A percentile compares a stretch with the other conserved stretches of the same genome.
These are phyloP conservation scores for Pythium rhizo-oryzae DNA, from an alignment of 352 stramenopile species.

Conservation along the genomic window DNA sequence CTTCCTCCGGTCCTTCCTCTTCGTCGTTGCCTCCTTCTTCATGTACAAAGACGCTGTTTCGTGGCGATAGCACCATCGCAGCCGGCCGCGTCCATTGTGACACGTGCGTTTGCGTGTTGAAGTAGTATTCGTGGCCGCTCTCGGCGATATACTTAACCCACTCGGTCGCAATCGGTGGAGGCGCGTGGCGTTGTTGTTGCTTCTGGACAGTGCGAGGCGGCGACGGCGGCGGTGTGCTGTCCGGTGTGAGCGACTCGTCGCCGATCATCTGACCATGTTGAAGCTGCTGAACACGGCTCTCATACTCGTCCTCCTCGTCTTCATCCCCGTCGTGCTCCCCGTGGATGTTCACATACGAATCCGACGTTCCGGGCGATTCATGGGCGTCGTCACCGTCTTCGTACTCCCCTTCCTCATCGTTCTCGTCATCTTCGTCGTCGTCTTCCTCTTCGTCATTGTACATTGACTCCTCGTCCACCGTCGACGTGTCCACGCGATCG, in stretches of 20 bases:
- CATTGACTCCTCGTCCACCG: conserved; percentile 29
- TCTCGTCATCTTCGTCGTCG: conserved; percentile 13
- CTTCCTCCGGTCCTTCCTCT: conserved; percentile 7
- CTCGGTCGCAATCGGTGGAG: not conserved
- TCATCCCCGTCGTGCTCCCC: conserved; percentile 1
- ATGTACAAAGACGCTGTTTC: not conserved
- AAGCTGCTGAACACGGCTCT: conserved; percentile 15
- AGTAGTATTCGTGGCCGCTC: conserved; percentile 68
- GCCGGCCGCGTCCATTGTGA: conserved; percentile 62
- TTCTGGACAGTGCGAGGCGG: conserved; percentile 4
- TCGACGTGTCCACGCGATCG: conserved; percentile 31
- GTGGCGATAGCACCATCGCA: conserved; percentile 10
- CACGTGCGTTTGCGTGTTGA: conserved; percentile 56
- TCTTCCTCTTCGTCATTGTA: conserved; percentile 29
- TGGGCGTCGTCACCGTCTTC: conserved; percentile 5
- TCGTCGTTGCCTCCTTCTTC: conserved; percentile 3
- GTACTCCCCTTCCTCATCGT: conserved; percentile 6
- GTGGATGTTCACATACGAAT: conserved; percentile 15
- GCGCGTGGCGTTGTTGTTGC: not conserved
- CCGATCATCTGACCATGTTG: not conserved
- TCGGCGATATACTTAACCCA: conserved; percentile 44
- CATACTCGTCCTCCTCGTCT: not conserved
- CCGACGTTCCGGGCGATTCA: conserved; percentile 13
- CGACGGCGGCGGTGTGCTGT: conserved; percentile 28
- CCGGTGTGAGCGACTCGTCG: conserved; percentile 26